Conservation (phyloP, 768 basidiomycete species). For the Crepidotus variabilis region DNA sequence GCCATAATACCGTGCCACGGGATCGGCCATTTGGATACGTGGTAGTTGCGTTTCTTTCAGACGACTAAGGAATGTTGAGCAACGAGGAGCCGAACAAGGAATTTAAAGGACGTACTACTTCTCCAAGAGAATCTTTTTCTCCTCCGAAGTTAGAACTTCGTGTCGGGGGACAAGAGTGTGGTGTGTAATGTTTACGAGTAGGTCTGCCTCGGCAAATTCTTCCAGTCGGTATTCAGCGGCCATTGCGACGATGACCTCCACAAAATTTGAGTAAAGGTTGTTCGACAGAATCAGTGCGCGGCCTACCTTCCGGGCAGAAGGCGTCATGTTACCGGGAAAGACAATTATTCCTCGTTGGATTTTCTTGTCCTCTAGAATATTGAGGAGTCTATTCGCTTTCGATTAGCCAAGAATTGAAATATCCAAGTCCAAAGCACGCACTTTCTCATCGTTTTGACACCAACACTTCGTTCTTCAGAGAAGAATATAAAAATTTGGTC, state of each 20-base stretch:
- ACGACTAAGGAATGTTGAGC: conserved; percentile 53
- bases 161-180: conserved; percentile 94
- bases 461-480: conserved; percentile 92
- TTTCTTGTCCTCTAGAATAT: conserved; percentile 86
- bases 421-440: conserved; percentile 33
- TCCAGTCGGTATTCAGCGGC: conserved; percentile 82
- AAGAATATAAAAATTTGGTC: conserved; percentile 94
- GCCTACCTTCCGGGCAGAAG: conserved; percentile 88
- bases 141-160: conserved; percentile 78
- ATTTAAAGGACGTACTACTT: conserved; percentile 75
- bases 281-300: conserved; percentile 1
- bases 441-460: conserved; percentile 98
- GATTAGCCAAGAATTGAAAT: conserved; percentile 4
- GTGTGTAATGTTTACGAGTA: conserved; percentile 96
- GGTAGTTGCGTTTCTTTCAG: conserved; percentile 97
- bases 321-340: conserved; percentile 95
- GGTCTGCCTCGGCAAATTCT: conserved; percentile 94
- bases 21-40: conserved; percentile 93
- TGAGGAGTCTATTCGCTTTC: conserved; percentile 61
- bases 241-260: conserved; percentile 85
- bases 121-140: conserved; percentile 83
- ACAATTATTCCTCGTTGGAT: conserved; percentile 93
- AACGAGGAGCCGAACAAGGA: conserved; percentile 4
- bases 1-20: conserved; percentile 98
- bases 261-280: conserved; percentile 10